A percentile compares a stretch with the other conserved stretches of the same genome.
Evolutionary conservation across 257 asterid species (phyloP).

Genomic region (Prunella vulgaris): DNA sequence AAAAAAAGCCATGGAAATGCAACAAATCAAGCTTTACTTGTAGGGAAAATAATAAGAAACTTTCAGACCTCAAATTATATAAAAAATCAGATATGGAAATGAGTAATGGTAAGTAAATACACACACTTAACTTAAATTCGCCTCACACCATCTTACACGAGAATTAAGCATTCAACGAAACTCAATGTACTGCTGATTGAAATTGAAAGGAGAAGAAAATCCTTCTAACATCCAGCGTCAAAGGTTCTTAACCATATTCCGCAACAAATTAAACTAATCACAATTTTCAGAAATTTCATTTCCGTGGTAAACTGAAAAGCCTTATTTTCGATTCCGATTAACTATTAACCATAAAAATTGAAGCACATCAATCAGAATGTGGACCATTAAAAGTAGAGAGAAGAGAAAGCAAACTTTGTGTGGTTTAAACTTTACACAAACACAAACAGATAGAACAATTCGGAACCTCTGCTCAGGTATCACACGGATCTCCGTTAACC

Average conservation of each 20-base stretch:
- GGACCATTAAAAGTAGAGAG: neutral
- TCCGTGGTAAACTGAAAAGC: neutral
- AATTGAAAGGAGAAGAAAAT: neutral
- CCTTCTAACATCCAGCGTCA: neutral
- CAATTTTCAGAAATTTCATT: neutral
- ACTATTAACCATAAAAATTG: neutral
- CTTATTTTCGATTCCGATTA: neutral
- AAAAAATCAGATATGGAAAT: neutral
- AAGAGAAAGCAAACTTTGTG: neutral
- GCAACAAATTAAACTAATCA: neutral
- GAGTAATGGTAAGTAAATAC: neutral
- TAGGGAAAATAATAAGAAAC: neutral
- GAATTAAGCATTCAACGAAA: neutral
- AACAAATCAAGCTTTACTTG: neutral
- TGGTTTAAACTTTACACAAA: neutral
- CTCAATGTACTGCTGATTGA: neutral
- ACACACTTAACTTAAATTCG: neutral
- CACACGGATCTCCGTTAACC: neutral
- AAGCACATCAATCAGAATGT: neutral
- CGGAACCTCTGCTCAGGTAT: neutral
- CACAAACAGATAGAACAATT: neutral
- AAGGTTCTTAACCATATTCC: neutral
- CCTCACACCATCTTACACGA: too few relatives aligned
- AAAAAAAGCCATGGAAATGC: neutral
- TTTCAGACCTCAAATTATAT: neutral